Conservation (phyloP, 768 basidiomycete species). For the Kwoniella sp. region DNA sequence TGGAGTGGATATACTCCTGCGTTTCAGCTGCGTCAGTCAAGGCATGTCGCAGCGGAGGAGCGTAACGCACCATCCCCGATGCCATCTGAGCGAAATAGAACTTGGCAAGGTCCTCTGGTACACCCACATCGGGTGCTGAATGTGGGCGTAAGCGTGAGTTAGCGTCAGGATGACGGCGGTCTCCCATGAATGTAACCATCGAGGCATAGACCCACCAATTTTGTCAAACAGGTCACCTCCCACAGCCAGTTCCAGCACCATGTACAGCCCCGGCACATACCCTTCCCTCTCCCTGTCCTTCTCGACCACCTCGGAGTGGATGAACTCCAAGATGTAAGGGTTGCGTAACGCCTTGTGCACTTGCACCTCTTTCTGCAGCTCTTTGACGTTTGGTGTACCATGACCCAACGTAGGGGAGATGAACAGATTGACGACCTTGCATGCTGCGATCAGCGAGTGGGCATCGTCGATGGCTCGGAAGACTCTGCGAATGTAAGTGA, state of each 20-base stretch:
- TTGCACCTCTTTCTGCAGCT: conserved; percentile 84
- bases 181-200: neutral
- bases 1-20: conserved; percentile 75
- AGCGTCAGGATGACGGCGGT: neutral
- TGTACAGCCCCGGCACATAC: conserved; percentile 79
- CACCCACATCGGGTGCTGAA: conserved; percentile 87
- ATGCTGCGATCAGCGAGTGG: conserved; percentile 64
- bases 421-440: conserved; percentile 68
- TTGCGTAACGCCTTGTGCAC: conserved; percentile 79
- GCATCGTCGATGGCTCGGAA: conserved; percentile 70
- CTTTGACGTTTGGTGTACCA: conserved; percentile 63
- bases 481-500: conserved; percentile 58
- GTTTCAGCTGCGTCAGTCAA: neutral
- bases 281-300: conserved; percentile 46
- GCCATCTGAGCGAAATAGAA: conserved; percentile 82
- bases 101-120: conserved; percentile 81
- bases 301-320: conserved; percentile 73
- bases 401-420: conserved; percentile 26
- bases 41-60: neutral
- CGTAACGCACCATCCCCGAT: conserved; percentile 68
- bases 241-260: conserved; percentile 84
- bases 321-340: conserved; percentile 72
- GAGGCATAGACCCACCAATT: conserved; percentile 64
- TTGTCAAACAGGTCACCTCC: conserved; percentile 98
- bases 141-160: no score